Evolutionary conservation across 768 basidiomycete genomes (phyloP), one percentile per base, ranked within the genome.

Genomic region (Rubroboletus satanas): DNA sequence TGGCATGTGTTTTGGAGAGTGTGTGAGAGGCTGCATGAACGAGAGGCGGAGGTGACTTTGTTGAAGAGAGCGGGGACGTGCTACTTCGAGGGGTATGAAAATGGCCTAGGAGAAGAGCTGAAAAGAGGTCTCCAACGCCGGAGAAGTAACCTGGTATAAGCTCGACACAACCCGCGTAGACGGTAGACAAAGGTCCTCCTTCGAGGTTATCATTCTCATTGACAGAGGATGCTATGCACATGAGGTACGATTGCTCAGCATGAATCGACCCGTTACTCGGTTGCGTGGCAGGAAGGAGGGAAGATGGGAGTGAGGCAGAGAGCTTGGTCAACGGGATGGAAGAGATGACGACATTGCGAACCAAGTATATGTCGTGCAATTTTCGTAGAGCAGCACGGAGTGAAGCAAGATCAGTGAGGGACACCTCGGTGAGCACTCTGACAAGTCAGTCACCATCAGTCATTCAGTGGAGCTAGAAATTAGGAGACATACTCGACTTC

Each of bases 121-220:
- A 93, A 75, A 98, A 98, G 52, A 98, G 84, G 70, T 99, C 97
- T 17, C 97, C 97, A 11, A 97, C 95, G 26, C 97, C 97, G 18
- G 92, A 89, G 70, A 94, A 98, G 74, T 98, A 97, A 11, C 94
- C 95, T 6, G 87, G 82, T 43, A 98, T 79, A 29, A 87, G 79
- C 3, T 88, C 87, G 9, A 99, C 83, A 42, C 78, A 80, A 63
- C 84, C 84, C 0, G 83, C 84, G 70, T 89, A 83, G 4, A 95
- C 82, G 0, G 70, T 67, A 0, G 81, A 80, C 32, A 66, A 48
- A 51, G 51, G 17, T 1, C 57, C 51, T 11, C 37, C 55, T 46
- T 49, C 58, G 33, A 32, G 31, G 17, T 62, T 59, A 36, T 62
- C 61, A 28, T 57, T 46, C n/a, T 62, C 47, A 4, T 66, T 51